These are phyloP conservation scores for Cicer pinnatifidum DNA, from an alignment of 306 rosid species.

Conservation along the genomic window DNA sequence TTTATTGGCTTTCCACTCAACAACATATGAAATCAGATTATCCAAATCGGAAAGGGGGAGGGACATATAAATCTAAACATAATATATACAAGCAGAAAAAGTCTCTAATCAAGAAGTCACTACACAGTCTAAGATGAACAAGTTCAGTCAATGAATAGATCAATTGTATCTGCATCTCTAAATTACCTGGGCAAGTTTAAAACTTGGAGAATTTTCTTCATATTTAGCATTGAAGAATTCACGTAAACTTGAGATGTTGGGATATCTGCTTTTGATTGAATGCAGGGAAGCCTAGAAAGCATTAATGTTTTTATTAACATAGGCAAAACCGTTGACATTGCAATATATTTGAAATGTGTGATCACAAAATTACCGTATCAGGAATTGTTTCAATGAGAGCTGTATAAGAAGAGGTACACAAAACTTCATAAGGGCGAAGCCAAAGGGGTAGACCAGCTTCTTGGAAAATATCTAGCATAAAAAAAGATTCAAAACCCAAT, in stretches of 20 bases:
- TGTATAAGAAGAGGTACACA: constrained; percentile 93
- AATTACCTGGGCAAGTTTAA: constrained; percentile 98
- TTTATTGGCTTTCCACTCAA: too few species aligned
- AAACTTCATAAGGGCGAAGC: constrained; percentile 97
- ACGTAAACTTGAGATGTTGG: constrained; percentile 76
- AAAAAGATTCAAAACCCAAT: constrained; percentile 46
- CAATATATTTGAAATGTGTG: constrained; percentile 44
- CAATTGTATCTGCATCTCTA: constrained; percentile 36
- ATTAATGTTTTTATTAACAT: constrained; percentile 31
- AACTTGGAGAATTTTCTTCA: constrained; percentile 89
- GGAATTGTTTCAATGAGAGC: constrained; percentile 98
- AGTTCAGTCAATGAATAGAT: constrained; percentile 23
- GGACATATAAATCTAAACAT: constrained; percentile 17
- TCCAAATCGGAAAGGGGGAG: constrained; percentile 6
- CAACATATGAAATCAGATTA: background rate
- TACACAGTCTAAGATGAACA: constrained; percentile 34
- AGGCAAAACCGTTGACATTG: constrained; percentile 15
- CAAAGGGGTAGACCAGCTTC: constrained; percentile 99
- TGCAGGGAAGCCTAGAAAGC: constrained; percentile 90
- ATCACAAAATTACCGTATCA: constrained; percentile 75
- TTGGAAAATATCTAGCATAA: constrained; percentile 89
- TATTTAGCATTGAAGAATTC: constrained; percentile 92
- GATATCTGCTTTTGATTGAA: constrained; percentile 94
- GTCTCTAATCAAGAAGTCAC: constrained; percentile 31
- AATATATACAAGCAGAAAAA: constrained; percentile 10